Evolutionary conservation across 2,329 filamentous ascomycete species (phyloP).

Genomic region (Sclerotinia borealis): DNA sequence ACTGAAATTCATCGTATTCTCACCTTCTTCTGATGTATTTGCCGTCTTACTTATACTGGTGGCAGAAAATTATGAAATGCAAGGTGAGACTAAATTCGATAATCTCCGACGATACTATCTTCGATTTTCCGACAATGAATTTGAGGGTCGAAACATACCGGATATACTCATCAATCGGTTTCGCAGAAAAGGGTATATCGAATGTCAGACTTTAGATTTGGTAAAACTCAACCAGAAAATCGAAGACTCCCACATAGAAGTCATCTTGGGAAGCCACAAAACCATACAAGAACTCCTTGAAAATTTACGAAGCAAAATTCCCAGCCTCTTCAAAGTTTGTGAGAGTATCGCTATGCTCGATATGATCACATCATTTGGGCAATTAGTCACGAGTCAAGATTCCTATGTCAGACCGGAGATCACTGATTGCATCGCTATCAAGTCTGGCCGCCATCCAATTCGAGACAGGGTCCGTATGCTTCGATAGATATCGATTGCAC

Average conservation of each 20-base stretch:
- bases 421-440: slow-evolving; percentile 57
- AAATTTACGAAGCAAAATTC: slow-evolving; percentile 65
- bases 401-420: slow-evolving; percentile 61
- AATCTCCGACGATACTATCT: slow-evolving; percentile 74
- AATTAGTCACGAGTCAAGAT: slow-evolving; percentile 57
- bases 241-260: slow-evolving; percentile 74
- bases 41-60: neutral
- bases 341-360: slow-evolving; percentile 84
- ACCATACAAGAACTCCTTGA: slow-evolving; percentile 67
- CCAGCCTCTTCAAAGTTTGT: slow-evolving; percentile 73
- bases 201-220: slow-evolving; percentile 82
- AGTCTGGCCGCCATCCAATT: slow-evolving; percentile 62
- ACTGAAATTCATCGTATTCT: slow-evolving; percentile 56
- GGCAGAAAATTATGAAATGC: slow-evolving; percentile 43
- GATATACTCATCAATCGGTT: slow-evolving; percentile 71
- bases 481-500: neutral
- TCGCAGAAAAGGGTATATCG: slow-evolving; percentile 65
- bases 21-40: neutral
- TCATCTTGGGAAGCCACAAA: slow-evolving; percentile 74
- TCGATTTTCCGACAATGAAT: slow-evolving; percentile 54
- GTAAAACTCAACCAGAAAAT: slow-evolving; percentile 77
- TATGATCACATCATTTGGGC: slow-evolving; percentile 73
- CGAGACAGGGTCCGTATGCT: slow-evolving; percentile 47
- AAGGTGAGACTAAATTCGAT: slow-evolving; percentile 68
- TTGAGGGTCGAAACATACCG: slow-evolving; percentile 56